Percentiles rank a stretch among this genome's conserved stretches.
These are phyloP conservation scores for Globisporangium canariense DNA, from an alignment of 352 stramenopile species.

Conservation along the genomic window DNA sequence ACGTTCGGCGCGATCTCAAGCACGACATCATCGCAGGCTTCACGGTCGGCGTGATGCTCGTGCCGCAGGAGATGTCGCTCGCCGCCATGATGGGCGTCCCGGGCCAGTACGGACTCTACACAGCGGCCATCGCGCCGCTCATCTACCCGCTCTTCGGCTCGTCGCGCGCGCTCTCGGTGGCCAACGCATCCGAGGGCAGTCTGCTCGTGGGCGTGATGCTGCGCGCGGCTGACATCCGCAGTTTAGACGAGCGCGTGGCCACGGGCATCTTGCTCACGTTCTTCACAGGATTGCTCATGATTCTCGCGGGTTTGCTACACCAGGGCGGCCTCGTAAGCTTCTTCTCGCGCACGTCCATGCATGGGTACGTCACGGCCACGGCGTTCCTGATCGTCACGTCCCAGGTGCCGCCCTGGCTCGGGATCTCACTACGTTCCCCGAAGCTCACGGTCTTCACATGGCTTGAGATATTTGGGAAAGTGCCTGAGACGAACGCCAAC, in stretches of 20 bases:
- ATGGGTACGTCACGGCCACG: conserved; percentile 63
- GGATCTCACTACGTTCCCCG: conserved; percentile 40
- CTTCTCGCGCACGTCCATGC: conserved; percentile 73
- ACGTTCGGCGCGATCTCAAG: conserved; percentile 57
- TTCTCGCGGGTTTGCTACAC: conserved; percentile 51
- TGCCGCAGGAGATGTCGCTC: conserved; percentile 91
- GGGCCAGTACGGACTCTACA: conserved; percentile 69
- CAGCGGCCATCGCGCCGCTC: conserved; percentile 62
- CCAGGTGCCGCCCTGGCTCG: conserved; percentile 57
- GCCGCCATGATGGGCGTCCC: conserved; percentile 85
- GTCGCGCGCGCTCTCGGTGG: conserved; percentile 55
- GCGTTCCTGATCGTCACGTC: conserved; percentile 69
- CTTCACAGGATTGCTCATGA: conserved; percentile 50
- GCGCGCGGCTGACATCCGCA: conserved; percentile 40
- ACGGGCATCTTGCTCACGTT: conserved; percentile 75
- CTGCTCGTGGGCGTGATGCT: conserved; percentile 63
- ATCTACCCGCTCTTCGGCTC: conserved; percentile 73
- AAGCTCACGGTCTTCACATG: conserved; percentile 56
- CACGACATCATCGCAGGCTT: conserved; percentile 62
- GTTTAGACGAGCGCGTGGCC: conserved; percentile 51
- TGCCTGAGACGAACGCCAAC: conserved; percentile 47
- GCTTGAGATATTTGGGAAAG: conserved; percentile 41
- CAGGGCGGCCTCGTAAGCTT: conserved; percentile 66
- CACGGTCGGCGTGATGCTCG: conserved; percentile 88
- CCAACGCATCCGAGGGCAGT: conserved; percentile 63